phyloP scores from a whole-genome alignment of 805 yeast genomes.

The Saturnispora hagleri region DNA sequence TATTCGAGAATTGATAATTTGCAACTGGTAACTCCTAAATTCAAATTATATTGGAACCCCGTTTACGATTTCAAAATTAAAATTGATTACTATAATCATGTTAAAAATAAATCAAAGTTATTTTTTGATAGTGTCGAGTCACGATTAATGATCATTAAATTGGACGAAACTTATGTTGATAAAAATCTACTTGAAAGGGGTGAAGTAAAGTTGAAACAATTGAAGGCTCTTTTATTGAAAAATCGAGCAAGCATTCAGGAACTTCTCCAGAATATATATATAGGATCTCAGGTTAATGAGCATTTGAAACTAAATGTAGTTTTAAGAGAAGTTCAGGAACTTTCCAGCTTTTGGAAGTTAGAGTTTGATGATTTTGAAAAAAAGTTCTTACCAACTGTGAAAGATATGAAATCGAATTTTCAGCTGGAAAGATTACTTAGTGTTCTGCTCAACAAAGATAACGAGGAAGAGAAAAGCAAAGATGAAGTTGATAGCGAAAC shows the following conservation, averaged over 20 bases:
- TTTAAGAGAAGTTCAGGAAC: conserved; percentile 63
- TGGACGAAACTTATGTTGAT: conserved; percentile 50
- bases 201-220: conserved; percentile 42
- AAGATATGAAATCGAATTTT: conserved; percentile 85
- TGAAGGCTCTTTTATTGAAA: conserved; percentile 41
- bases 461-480: conserved; percentile 12
- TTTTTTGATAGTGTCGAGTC: conserved; percentile 69
- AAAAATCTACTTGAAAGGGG: conserved; percentile 68
- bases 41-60: conserved; percentile 63
- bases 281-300: conserved; percentile 48
- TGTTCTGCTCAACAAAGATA: conserved; percentile 25
- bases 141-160: conserved; percentile 68
- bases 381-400: conserved; percentile 78
- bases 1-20: conserved; percentile 66
- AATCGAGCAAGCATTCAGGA: conserved; percentile 41
- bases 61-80: conserved; percentile 61
- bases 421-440: conserved; percentile 70
- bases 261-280: conserved; percentile 44
- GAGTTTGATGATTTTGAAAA: conserved; percentile 76
- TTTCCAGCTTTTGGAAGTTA: conserved; percentile 79
- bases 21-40: conserved; percentile 70
- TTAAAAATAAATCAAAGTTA: conserved; percentile 40
- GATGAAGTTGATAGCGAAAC: conserved; percentile 13
- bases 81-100: conserved; percentile 46
- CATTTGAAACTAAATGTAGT: conserved; percentile 64